Evolutionary conservation across 495 filamentous ascomycete species (phyloP).

Genomic region (Neurospora pannonica): DNA sequence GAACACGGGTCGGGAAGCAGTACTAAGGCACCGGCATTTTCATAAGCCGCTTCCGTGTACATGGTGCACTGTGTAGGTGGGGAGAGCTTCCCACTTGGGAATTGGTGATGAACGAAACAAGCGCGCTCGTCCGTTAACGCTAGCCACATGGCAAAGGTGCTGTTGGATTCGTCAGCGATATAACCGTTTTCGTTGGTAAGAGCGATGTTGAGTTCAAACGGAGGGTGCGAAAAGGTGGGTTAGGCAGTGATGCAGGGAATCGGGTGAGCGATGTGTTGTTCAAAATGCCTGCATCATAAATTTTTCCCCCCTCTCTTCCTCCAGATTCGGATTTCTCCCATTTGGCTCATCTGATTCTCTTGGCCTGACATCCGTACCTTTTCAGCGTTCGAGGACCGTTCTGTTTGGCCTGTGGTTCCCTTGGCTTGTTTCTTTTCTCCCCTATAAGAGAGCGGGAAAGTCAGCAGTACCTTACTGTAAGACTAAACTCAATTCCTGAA

Average conservation of each 20-base stretch:
- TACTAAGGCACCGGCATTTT: slow-evolving; percentile 2
- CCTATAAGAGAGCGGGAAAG: background rate
- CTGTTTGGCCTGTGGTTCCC: background rate
- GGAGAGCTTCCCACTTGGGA: background rate
- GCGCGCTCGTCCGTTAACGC: slow-evolving; percentile 27
- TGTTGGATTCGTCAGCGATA: slow-evolving; percentile 21
- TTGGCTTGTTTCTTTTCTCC: background rate
- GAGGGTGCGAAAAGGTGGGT: slow-evolving; percentile 31
- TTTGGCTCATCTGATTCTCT: background rate
- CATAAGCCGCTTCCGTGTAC: slow-evolving; percentile 10
- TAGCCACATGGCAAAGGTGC: slow-evolving; percentile 33
- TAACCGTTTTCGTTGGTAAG: slow-evolving; percentile 21
- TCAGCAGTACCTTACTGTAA: background rate
- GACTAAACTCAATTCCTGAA: background rate
- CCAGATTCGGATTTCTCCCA: background rate
- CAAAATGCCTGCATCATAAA: slow-evolving; percentile 21
- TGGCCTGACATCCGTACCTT: background rate
- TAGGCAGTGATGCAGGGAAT: slow-evolving; percentile 44
- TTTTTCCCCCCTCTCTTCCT: slow-evolving; percentile 1
- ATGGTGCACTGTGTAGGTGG: background rate
- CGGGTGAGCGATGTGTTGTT: slow-evolving; percentile 36
- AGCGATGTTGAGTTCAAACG: slow-evolving; percentile 22
- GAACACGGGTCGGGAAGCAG: background rate
- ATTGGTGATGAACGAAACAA: slow-evolving; percentile 20
- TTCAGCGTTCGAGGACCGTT: background rate